These are phyloP conservation scores for Aspergillus terreus DNA, from an alignment of 2,329 filamentous ascomycete species.

Conservation along the genomic window DNA sequence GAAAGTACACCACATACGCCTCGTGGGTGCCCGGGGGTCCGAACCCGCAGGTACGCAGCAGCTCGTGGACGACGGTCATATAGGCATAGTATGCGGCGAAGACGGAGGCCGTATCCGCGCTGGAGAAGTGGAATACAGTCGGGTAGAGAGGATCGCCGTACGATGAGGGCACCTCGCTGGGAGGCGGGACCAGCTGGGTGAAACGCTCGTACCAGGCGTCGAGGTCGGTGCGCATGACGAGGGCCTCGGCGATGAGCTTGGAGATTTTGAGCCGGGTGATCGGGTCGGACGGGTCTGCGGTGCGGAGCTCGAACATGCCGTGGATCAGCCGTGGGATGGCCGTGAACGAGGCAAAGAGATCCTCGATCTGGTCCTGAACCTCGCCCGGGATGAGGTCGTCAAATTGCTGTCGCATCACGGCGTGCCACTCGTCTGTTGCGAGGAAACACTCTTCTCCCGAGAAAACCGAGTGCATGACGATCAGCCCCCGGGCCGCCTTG, in stretches of 20 bases:
- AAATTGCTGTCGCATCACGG: conserved; percentile 21
- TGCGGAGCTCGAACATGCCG: conserved; percentile 19
- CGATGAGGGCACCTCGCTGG: conserved; percentile 17
- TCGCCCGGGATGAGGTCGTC: conserved; percentile 9
- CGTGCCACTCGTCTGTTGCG: conserved; percentile 22
- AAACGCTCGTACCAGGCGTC: conserved; percentile 20
- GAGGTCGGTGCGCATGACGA: conserved; percentile 20
- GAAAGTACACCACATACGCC: conserved; percentile 20
- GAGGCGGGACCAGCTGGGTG: conserved; percentile 13
- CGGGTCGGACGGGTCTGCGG: conserved; percentile 11
- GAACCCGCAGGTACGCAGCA: conserved; percentile 8
- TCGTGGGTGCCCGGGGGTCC: conserved; percentile 9
- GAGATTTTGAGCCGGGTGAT: conserved; percentile 12
- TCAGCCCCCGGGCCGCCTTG: conserved; percentile 23
- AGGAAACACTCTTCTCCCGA: conserved; percentile 24
- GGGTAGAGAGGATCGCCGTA: conserved; percentile 19
- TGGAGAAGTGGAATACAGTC: conserved; percentile 18
- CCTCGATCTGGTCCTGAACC: conserved; percentile 20
- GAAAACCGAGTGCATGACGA: conserved; percentile 31
- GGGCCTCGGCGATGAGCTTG: conserved; percentile 11
- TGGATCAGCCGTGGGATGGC: conserved; percentile 24
- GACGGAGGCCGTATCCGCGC: conserved; percentile 19
- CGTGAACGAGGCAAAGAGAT: conserved; percentile 26
- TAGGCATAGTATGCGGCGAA: conserved; percentile 26
- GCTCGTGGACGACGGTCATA: conserved; percentile 25